Evolutionary conservation across 306 rosid species (phyloP), one percentile per base, ranked within the genome.

Genomic region (Carpinus viminea): DNA sequence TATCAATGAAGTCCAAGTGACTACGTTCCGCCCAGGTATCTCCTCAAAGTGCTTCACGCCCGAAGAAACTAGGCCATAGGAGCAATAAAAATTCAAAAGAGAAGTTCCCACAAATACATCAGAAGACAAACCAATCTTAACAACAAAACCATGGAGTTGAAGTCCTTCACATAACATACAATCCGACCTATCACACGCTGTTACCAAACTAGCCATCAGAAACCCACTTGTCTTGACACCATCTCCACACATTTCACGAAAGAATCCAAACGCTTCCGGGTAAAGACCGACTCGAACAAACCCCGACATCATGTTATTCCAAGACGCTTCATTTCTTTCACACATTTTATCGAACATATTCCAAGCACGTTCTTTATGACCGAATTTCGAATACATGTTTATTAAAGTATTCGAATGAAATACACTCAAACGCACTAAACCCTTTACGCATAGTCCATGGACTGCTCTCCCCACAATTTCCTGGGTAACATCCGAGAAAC

Each of bases 1-100:
- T 89, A 95, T 91, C 87, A 95, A 86, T 54, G 98, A 86, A 78
- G 98, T 95, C 98, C 98, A 95, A 76, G 98, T 88, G 24, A 95
- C 98, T 17, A 91, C 87, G 80, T 92, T 92, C 68, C 89, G 89
- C 34, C 86, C 91, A n/a, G 87, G 91, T 83, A 95, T 89, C 83
- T 90, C 92, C 74, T 90, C 87, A 80, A 95, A 92, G 50, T 90
- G 36, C 78, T 78, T 88, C 20, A 72, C 80, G 51, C 91, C 87
- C 76, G 83, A 81, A 74, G 69, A 85, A 80, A 90, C 85, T 52
- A 54, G 56, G 71, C 92, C 90, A 77, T 77, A 83, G 4, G 88
- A 56, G 54, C 93, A 89, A 78, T 91, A 95, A 16, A 89, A 95
- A 79, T 95, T 94, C 87, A 95, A 81, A 80, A 95, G 81, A 66